These are phyloP conservation scores for Psilocybe azurescens DNA, from an alignment of 768 basidiomycete genomes.

Conservation along the genomic window DNA sequence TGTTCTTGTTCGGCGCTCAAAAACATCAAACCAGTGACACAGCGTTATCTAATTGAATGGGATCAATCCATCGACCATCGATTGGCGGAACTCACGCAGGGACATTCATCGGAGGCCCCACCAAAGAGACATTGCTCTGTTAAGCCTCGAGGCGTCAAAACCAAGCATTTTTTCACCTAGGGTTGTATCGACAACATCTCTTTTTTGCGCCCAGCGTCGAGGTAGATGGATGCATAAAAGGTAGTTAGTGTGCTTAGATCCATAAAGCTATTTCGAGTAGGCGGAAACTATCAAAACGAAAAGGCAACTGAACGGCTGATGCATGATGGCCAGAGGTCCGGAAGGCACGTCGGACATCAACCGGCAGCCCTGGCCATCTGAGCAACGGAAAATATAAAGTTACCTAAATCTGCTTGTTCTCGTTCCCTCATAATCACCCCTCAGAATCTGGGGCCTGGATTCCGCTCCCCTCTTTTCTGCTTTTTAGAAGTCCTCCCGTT, in stretches of 20 bases:
- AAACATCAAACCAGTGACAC: not conserved
- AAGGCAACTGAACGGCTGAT: not conserved
- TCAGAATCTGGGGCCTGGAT: conserved; percentile 1
- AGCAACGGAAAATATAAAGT: not conserved
- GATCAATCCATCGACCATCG: not conserved
- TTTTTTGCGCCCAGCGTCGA: not conserved
- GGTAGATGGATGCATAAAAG: too few relatives aligned
- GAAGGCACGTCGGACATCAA: not conserved
- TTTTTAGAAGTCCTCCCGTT: not conserved
- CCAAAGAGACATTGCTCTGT: not conserved
- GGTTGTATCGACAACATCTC: not conserved
- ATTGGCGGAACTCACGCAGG: not conserved
- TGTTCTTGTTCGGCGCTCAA: not conserved
- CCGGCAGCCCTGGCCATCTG: not conserved
- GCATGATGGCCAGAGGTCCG: not conserved
- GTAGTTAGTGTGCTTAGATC: too few relatives aligned
- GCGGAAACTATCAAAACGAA: not conserved
- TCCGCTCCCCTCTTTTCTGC: not conserved
- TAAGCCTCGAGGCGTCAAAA: not conserved
- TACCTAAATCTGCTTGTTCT: conserved; percentile 3
- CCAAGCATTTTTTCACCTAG: not conserved
- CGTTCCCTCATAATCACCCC: not conserved
- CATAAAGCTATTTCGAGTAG: not conserved
- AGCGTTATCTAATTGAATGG: not conserved
- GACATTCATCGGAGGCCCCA: not conserved